Percentiles rank a stretch among this genome's conserved stretches.
Evolutionary conservation across 345 rosid species (phyloP).

Genomic region (Physaria fendleri): DNA sequence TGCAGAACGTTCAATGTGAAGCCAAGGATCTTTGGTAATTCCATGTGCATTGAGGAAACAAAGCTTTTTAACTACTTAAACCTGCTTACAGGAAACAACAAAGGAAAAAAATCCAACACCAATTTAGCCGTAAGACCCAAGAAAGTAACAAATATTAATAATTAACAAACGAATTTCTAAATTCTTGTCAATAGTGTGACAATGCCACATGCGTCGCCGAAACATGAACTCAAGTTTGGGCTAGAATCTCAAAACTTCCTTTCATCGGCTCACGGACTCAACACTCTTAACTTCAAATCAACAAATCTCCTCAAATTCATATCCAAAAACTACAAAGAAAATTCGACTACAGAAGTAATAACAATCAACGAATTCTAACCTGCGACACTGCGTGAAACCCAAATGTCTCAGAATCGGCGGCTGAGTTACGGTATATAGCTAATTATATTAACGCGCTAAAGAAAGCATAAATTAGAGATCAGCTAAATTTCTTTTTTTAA

Average conservation of each 20-base stretch:
- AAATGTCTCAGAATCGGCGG: no score
- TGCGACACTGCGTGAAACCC: no score
- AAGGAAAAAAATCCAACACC: background rate
- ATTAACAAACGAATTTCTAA: background rate
- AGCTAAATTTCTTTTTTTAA: background rate
- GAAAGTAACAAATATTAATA: background rate
- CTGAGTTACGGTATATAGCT: background rate
- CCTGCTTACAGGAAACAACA: conserved; percentile 12
- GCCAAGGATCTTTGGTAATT: conserved; percentile 31
- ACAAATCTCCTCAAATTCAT: background rate
- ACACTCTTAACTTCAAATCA: conserved; percentile 5
- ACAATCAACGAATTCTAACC: conserved; percentile 11
- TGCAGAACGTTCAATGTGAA: conserved; percentile 35
- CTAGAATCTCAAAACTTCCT: background rate
- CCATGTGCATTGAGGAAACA: conserved; percentile 31
- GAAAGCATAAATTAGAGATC: background rate
- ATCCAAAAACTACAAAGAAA: background rate
- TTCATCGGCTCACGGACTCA: conserved; percentile 3
- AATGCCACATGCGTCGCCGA: conserved; percentile 3
- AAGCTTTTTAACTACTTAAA: conserved; percentile 23
- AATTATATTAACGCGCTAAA: conserved; percentile 30
- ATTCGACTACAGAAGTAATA: background rate
- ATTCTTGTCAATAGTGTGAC: conserved; percentile 1
- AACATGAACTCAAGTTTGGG: background rate
- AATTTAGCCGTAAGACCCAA: conserved; percentile 23